Base-by-base conservation (phyloP, 495 filamentous ascomycete genomes). In the Neurospora pannonica region DNA sequence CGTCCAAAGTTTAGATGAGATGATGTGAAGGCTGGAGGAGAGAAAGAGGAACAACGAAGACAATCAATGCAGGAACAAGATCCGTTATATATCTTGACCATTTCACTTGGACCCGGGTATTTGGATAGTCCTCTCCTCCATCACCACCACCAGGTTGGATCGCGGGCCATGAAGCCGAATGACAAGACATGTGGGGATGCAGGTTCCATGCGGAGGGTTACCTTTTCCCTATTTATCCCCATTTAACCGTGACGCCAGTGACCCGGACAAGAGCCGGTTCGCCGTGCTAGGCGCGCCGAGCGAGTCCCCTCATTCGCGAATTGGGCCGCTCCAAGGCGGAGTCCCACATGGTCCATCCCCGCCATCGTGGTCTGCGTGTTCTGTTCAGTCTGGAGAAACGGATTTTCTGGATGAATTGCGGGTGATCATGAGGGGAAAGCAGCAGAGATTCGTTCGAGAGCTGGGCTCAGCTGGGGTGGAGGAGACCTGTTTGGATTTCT, bases 191-290 rank as follows among this genome's bases (percentile, higher is more conserved):
- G 70, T 72, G 74, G 74, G 72, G 37, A n/a, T 5, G 21, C 34
- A 72, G 17, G 24, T 46, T 69, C 71, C 17, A 34, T 72, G 42
- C 19, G 60, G 60, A 70, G 75, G 36, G 71, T 69, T 28, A 67
- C 71, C 72, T 77, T 80, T 75, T 75, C 40, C 36, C 76, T 72
- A 84, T 85, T 85, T 85, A 85, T 81, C 83, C 84, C 80, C 79
- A 85, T 85, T 85, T 85, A 85, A 79, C 84, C 84, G 84, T 75
- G 70, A 70, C 74, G 77, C 77, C 71, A 72, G 60, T 71, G 70
- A 73, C 71, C 78, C 76, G 75, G 54, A 67, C 28, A 67, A 34
- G 54, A 67, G 24, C 54, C 54, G 28, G 54, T 67, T 19, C 6
- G 31, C 54, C 54, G 54, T 67, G 54, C 15, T 34, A 31, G 54